A percentile compares a stretch with the other conserved stretches of the same genome.
phyloP scores from a whole-genome alignment of 139 green algal species.

The Astrephomene gubernaculifera region DNA sequence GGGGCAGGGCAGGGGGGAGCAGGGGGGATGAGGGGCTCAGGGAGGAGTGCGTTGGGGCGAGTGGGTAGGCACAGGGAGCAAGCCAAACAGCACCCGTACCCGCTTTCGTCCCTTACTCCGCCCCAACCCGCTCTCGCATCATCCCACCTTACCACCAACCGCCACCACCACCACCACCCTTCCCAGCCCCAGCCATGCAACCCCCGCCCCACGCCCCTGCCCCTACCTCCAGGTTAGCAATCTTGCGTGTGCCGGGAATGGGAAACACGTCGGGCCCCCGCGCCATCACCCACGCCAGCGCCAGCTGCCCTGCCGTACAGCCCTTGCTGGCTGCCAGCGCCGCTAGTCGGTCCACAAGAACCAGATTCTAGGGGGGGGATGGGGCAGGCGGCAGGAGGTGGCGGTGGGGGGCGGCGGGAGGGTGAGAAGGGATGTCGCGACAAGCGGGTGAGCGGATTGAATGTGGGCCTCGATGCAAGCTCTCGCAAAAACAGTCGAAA shows the following conservation, averaged over 20 bases:
- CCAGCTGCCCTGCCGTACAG: conserved; percentile 76
- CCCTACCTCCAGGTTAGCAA: neutral
- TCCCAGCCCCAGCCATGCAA: neutral
- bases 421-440: neutral
- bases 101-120: neutral
- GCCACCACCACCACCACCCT: too few species aligned
- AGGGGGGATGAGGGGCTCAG: neutral
- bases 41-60: neutral
- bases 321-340: conserved; percentile 70
- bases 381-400: neutral
- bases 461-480: too few species aligned
- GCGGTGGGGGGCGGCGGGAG: neutral
- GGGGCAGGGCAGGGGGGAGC: neutral
- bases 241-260: conserved; percentile 73
- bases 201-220: neutral
- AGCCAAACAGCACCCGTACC: neutral
- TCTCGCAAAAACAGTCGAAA: too few species aligned
- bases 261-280: conserved; percentile 79
- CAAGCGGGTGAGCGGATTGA: too few species aligned
- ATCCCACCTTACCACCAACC: too few species aligned
- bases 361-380: conserved; percentile 62
- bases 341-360: conserved; percentile 70
- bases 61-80: neutral
- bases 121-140: too few species aligned
- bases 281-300: conserved; percentile 81